Evolutionary conservation across 257 asterid genomes (phyloP).

Genomic region (Catharanthus roseus): DNA sequence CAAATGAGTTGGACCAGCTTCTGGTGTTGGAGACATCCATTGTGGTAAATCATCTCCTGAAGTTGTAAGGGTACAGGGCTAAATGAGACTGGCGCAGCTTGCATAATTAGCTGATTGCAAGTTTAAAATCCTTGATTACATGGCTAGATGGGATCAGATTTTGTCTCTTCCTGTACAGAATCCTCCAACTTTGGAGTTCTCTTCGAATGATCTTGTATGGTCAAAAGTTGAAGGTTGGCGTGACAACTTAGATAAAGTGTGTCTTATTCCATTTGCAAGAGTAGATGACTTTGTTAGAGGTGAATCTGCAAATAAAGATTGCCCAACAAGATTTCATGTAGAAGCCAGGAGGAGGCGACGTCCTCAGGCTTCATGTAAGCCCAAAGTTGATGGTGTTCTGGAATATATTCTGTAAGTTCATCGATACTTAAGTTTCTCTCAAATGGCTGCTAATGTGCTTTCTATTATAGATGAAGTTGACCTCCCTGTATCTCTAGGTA

Average conservation of each 20-base stretch:
- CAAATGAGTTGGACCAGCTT: not conserved
- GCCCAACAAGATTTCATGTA: slow-evolving; percentile 89
- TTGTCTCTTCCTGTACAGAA: slow-evolving; percentile 89
- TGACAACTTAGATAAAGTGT: slow-evolving; percentile 74
- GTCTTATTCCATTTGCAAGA: slow-evolving; percentile 76
- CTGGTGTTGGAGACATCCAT: not conserved
- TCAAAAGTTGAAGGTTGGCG: slow-evolving; percentile 93
- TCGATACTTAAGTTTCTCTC: not conserved
- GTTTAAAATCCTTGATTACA: slow-evolving; percentile 31
- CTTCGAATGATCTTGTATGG: slow-evolving; percentile 87
- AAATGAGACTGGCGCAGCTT: not conserved
- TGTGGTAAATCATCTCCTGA: slow-evolving; percentile 1
- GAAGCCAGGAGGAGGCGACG: slow-evolving; percentile 85
- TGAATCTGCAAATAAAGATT: slow-evolving; percentile 76
- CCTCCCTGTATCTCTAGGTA: slow-evolving; percentile 43
- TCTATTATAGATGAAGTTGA: slow-evolving; percentile 9
- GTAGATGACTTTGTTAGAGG: slow-evolving; percentile 90
- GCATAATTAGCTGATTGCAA: not conserved
- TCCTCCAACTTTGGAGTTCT: slow-evolving; percentile 81
- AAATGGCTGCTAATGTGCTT: not conserved
- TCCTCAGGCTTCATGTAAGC: slow-evolving; percentile 49
- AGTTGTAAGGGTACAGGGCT: not conserved
- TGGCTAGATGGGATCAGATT: slow-evolving; percentile 99
- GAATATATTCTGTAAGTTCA: slow-evolving; percentile 70
- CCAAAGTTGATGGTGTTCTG: slow-evolving; percentile 94